phyloP scores from a whole-genome alignment of 306 rosid species.

The Ormosia semicastrata region DNA sequence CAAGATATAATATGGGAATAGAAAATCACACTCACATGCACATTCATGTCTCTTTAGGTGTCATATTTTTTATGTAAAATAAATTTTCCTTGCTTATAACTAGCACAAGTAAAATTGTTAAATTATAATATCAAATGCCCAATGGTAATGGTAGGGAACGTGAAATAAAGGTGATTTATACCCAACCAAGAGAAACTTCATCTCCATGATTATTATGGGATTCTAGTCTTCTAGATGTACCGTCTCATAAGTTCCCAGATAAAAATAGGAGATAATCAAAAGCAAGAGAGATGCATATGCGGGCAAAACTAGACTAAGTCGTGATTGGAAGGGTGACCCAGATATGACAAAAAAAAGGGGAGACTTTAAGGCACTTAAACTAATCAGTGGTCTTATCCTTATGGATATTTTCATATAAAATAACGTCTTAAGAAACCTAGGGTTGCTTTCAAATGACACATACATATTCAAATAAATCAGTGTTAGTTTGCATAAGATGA shows the following conservation, averaged over 20 bases:
- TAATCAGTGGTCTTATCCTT: constrained; percentile 43
- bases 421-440: constrained; percentile 7
- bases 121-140: too few species aligned
- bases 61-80: too few species aligned
- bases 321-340: not conserved
- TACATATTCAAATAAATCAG: constrained; percentile 16
- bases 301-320: not conserved
- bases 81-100: not conserved
- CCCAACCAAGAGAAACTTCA: too few species aligned
- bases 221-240: not conserved
- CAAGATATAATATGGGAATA: too few species aligned
- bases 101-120: not conserved
- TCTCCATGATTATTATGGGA: not conserved
- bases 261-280: not conserved
- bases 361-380: constrained; percentile 13
- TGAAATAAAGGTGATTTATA: not conserved
- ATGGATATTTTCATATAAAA: constrained; percentile 2
- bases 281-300: not conserved
- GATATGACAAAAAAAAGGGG: constrained; percentile 30
- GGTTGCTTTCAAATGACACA: constrained; percentile 51
- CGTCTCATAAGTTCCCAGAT: not conserved
- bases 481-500: constrained; percentile 20
- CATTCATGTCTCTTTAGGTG: too few species aligned
- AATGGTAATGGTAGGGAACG: too few species aligned
- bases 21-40: too few species aligned